Percentiles rank a stretch among this genome's conserved stretches.
Evolutionary conservation across 2,329 filamentous ascomycete genomes (phyloP).

Genomic region (Cordyceps tenuipes): DNA sequence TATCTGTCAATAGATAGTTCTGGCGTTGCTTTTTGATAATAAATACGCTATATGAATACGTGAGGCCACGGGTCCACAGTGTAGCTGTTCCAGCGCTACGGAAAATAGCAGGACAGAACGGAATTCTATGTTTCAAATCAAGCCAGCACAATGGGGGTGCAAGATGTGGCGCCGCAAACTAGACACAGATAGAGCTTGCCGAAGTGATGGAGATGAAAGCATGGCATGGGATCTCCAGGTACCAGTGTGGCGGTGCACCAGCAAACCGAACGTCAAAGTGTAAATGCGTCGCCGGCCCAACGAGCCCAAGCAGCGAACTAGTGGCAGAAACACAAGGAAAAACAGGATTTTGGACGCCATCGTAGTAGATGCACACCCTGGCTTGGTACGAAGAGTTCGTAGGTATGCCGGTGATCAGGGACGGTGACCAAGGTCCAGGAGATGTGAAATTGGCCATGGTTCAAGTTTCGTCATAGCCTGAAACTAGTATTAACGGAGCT

Average conservation of each 20-base stretch:
- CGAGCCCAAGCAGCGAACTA: neutral
- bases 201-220: neutral
- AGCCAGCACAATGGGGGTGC: too few species aligned
- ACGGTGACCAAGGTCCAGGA: slow-evolving; percentile 2
- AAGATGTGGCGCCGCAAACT: neutral
- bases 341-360: neutral
- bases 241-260: slow-evolving; percentile 3
- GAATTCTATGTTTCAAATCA: too few species aligned
- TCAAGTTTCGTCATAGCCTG: slow-evolving; percentile 14
- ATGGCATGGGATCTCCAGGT: neutral
- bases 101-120: too few species aligned
- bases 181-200: neutral
- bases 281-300: slow-evolving; percentile 7
- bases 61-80: too few species aligned
- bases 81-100: too few species aligned
- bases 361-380: slow-evolving; percentile 5
- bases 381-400: too few species aligned
- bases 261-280: neutral
- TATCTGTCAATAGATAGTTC: too few species aligned
- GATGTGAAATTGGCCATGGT: slow-evolving; percentile 10
- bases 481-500: slow-evolving; percentile 10
- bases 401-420: neutral
- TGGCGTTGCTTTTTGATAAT: too few species aligned
- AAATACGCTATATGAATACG: too few species aligned
- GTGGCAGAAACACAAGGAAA: neutral